Evolutionary conservation across 768 basidiomycete genomes (phyloP), one percentile per base, ranked within the genome.

Genomic region (Coprinopsis sp.): DNA sequence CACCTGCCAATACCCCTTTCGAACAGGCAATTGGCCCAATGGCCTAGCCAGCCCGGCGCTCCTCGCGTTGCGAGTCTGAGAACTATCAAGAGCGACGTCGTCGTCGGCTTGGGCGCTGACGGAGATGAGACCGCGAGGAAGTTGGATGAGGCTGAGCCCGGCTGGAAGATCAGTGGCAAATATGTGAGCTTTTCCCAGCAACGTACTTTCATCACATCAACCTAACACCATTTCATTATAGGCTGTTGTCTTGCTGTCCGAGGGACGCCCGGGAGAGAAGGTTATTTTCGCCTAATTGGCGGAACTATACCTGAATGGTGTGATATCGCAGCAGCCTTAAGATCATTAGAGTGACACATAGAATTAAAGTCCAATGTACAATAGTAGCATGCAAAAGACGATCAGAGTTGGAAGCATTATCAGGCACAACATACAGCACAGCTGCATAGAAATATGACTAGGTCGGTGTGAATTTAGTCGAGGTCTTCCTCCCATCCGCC

Each of bases 111-210:
- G 22, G 87, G 86, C 28, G 61, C 72, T 6, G 66, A 84, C 10
- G 83, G 84, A 3, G 86, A 90, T 53, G 69, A 70, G 36, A 66
- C 81, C 29, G 90, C 89, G 2, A 86, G 90, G 63, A 76, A 72
- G 47, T 71, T 96, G n/a, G 90, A 95, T 63, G 72, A 85, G 57
- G 74, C 77, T 22, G 91, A 96, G 59, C 81, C 87, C 14, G 94
- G 94, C 40, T 97, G 94, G 94, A 94, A 92, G 72, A 95, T 96
- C 58, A 90, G 88, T 40, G 92, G 92, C 37, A 93, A 94, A 90
- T 94, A 92, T 59, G 91, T 36, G 13, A 42, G 43, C 27, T n/a
- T 49, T 28, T 31, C 29, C 8, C 8, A n/a, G 22, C 16, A 33
- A 23, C 36, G 45, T 18, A 42, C 14, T 4, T 8, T 12, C 10